Conservation (phyloP, 2,329 filamentous ascomycete genomes). For the Knufia petricola region DNA sequence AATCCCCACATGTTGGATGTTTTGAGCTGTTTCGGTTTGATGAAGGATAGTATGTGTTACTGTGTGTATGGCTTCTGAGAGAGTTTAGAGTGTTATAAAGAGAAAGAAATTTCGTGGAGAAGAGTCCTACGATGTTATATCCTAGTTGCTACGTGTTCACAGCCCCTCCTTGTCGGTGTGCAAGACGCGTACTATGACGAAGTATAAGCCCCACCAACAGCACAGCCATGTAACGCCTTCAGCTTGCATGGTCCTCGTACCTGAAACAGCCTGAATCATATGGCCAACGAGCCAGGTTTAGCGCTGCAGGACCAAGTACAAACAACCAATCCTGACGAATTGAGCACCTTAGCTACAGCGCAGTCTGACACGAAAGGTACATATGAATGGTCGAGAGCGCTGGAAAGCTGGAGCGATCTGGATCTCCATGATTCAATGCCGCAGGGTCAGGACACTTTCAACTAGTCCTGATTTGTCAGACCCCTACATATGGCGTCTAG, state of each 20-base stretch:
- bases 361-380: not conserved
- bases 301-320: not conserved
- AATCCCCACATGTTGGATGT: slow-evolving; percentile 1
- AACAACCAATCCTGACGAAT: not conserved
- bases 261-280: not conserved
- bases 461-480: too few relatives aligned
- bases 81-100: too few relatives aligned
- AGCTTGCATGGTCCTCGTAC: not conserved
- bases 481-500: too few relatives aligned
- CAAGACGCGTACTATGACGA: not conserved
- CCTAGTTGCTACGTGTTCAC: not conserved
- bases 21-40: too few relatives aligned
- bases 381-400: too few relatives aligned
- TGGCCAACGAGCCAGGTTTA: not conserved
- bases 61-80: not conserved
- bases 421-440: not conserved
- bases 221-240: not conserved
- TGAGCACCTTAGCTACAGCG: not conserved
- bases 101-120: not conserved
- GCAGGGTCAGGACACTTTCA: not conserved
- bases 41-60: not conserved
- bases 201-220: not conserved
- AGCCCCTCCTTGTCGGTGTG: not conserved
- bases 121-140: not conserved
- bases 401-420: not conserved